Percentiles rank a stretch among this genome's conserved stretches.
phyloP scores from a whole-genome alignment of 192 early-diverging fungal genomes.

The Umbelopsis isabellina region DNA sequence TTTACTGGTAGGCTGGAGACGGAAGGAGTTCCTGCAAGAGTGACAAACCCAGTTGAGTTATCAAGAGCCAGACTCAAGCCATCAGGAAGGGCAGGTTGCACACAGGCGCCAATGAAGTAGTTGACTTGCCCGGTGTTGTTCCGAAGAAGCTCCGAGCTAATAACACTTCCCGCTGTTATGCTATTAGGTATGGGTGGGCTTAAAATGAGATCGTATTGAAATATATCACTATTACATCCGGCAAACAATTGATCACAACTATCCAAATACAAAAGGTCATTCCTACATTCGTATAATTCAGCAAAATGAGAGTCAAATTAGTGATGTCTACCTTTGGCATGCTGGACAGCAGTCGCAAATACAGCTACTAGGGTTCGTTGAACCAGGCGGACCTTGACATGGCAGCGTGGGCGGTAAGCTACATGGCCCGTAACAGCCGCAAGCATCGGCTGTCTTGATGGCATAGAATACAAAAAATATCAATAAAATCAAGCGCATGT shows the following conservation, averaged over 20 bases:
- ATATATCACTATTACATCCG: conserved; percentile 12
- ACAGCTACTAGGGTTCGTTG: background rate
- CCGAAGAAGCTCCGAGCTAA: background rate
- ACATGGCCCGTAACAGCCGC: conserved; percentile 14
- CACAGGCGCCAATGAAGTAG: conserved; percentile 4
- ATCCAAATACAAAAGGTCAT: background rate
- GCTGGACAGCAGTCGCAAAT: conserved; percentile 17
- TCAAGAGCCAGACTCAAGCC: background rate
- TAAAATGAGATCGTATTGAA: conserved; percentile 1
- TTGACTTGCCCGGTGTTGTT: background rate
- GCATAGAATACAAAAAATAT: background rate
- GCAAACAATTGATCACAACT: conserved; percentile 15
- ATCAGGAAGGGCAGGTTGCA: background rate
- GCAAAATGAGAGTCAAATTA: background rate
- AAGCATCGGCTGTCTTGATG: background rate
- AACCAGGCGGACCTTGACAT: background rate
- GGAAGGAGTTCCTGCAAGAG: conserved; percentile 5
- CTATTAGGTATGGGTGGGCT: background rate
- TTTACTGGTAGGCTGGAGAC: background rate
- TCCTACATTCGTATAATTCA: no score
- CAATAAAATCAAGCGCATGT: background rate
- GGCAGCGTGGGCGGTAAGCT: conserved; percentile 7
- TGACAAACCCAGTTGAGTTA: background rate
- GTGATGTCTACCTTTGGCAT: background rate
- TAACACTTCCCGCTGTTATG: background rate